These are phyloP conservation scores for Pichia deserticola DNA, from an alignment of 805 yeast species.

Conservation along the genomic window DNA sequence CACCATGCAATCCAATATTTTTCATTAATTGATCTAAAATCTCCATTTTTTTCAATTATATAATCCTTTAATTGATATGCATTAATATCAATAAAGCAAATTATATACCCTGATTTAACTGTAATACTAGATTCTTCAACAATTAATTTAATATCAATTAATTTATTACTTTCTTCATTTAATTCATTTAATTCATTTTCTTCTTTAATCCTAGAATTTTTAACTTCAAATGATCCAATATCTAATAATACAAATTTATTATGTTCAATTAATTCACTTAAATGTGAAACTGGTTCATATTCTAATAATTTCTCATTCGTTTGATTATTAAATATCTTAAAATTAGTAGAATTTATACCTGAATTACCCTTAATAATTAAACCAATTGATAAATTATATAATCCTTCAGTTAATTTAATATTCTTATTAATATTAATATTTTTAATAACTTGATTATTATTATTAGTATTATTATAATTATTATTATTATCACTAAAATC, in stretches of 20 bases:
- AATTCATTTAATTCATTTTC: slow-evolving; percentile 2
- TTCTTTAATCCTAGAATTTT: background rate
- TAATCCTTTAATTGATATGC: slow-evolving; percentile 19
- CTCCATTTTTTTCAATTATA: slow-evolving; percentile 2
- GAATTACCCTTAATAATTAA: slow-evolving; percentile 44
- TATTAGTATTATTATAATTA: no score
- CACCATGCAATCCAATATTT: slow-evolving; percentile 28
- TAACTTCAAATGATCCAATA: slow-evolving; percentile 38
- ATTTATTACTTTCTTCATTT: slow-evolving; percentile 12
- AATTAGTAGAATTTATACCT: slow-evolving; percentile 54
- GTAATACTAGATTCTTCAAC: slow-evolving; percentile 1
- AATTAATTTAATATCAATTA: slow-evolving; percentile 16
- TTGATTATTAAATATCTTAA: slow-evolving; percentile 34
- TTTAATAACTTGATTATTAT: slow-evolving; percentile 12
- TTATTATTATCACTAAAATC: no score
- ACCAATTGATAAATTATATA: slow-evolving; percentile 45
- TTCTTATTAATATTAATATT: slow-evolving; percentile 30
- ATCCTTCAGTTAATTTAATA: slow-evolving; percentile 42
- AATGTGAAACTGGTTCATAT: slow-evolving; percentile 50
- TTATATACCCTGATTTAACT: slow-evolving; percentile 42
- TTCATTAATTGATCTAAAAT: slow-evolving; percentile 6
- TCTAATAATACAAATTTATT: slow-evolving; percentile 42
- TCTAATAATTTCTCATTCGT: slow-evolving; percentile 28
- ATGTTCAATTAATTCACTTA: slow-evolving; percentile 50
- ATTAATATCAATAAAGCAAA: slow-evolving; percentile 30